phyloP scores from a whole-genome alignment of 1,139 yeast genomes.

The Torulaspora pretoriensis region DNA sequence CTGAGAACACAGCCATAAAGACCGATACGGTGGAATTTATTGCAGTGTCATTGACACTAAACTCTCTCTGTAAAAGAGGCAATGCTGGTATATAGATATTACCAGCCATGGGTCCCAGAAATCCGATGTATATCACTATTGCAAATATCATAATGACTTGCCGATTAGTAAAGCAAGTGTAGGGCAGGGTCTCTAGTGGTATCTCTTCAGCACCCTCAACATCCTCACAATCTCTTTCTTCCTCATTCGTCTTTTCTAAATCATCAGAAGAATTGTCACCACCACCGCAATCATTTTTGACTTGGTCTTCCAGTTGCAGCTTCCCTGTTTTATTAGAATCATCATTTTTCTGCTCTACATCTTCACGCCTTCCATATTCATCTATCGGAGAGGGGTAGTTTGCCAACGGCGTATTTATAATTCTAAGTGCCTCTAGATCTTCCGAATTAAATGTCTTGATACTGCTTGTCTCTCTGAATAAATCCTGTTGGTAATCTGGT shows the following conservation, averaged over 20 bases:
- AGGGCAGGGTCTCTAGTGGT: constrained; percentile 12
- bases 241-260: neutral
- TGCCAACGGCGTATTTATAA: constrained; percentile 9
- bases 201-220: constrained; percentile 5
- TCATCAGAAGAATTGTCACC: neutral
- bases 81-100: constrained; percentile 56
- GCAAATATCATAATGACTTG: constrained; percentile 25
- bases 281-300: neutral
- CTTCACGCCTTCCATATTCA: neutral
- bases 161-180: constrained; percentile 27
- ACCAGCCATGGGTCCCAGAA: constrained; percentile 57
- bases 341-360: neutral
- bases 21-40: constrained; percentile 59
- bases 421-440: constrained; percentile 3
- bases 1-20: constrained; percentile 53
- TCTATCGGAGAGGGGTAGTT: constrained; percentile 13
- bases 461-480: constrained; percentile 1
- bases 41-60: constrained; percentile 42
- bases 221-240: constrained; percentile 2
- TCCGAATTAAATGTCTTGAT: constrained; percentile 10
- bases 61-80: constrained; percentile 45
- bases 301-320: neutral
- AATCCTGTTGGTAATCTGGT: no score
- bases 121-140: constrained; percentile 40
- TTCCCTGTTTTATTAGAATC: neutral